These are phyloP conservation scores for Xerocomus potaroensis DNA, from an alignment of 768 basidiomycete genomes.

Conservation along the genomic window DNA sequence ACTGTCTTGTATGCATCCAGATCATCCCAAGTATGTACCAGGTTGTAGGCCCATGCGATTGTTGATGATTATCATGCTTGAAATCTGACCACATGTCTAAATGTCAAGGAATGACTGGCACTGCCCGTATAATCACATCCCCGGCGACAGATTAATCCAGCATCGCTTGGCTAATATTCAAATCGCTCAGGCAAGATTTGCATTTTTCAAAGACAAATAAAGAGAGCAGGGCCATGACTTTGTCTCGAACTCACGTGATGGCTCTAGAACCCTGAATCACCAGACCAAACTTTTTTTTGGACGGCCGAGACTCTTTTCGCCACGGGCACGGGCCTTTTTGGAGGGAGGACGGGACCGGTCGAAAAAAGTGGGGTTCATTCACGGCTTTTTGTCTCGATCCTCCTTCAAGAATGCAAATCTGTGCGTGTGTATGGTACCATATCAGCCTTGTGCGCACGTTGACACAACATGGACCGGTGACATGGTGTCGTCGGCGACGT, in stretches of 20 bases:
- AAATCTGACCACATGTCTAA: neutral
- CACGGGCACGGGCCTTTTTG: neutral
- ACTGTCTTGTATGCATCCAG: too few species aligned
- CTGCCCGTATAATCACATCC: neutral
- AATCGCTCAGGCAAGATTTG: slow-evolving; percentile 4
- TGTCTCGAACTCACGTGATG: neutral
- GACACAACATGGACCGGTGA: neutral
- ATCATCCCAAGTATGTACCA: neutral
- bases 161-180: slow-evolving; percentile 3
- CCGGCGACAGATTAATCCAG: neutral
- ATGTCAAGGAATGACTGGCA: neutral
- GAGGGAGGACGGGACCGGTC: neutral
- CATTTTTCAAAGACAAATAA: neutral
- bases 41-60: neutral
- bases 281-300: too few species aligned
- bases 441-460: neutral
- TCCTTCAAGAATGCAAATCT: too few species aligned
- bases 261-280: neutral
- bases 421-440: too few species aligned
- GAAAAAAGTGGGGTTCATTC: neutral
- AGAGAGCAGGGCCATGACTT: too few species aligned
- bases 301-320: neutral
- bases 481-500: neutral
- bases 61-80: neutral
- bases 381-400: too few species aligned